phyloP scores from a whole-genome alignment of 371 early-diverging fungal species.

The Apophysomyces ossiformis region DNA sequence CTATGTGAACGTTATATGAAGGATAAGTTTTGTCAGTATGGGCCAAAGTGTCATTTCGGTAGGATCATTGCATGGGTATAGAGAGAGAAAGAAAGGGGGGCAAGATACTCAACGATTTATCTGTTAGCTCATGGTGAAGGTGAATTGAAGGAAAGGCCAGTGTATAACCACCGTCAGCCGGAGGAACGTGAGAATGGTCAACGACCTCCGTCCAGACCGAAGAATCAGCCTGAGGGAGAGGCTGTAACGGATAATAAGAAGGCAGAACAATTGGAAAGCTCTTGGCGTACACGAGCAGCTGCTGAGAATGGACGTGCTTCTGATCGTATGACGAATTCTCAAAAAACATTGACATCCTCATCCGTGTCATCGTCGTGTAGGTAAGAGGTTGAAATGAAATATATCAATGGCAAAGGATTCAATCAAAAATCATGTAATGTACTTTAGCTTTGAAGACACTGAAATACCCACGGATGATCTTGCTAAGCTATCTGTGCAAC shows the following conservation, averaged over 20 bases:
- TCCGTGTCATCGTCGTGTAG: not conserved
- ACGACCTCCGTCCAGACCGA: slow-evolving; percentile 30
- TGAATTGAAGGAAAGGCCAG: slow-evolving; percentile 37
- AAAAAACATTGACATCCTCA: not conserved
- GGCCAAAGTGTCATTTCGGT: slow-evolving; percentile 86
- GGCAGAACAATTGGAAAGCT: slow-evolving; percentile 7
- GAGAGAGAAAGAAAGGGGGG: not conserved
- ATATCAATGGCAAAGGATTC: not conserved
- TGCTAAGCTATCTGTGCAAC: not conserved
- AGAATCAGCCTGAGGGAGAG: slow-evolving; percentile 26
- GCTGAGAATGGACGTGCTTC: not conserved
- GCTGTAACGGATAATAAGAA: slow-evolving; percentile 15
- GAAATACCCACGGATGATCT: not conserved
- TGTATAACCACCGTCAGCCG: slow-evolving; percentile 15
- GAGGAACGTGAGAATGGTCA: slow-evolving; percentile 13
- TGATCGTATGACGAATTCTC: not conserved
- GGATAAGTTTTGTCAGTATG: slow-evolving; percentile 83
- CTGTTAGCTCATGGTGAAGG: slow-evolving; percentile 25
- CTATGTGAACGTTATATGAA: slow-evolving; percentile 81
- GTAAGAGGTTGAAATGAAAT: not conserved
- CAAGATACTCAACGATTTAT: not conserved
- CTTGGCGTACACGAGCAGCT: slow-evolving; percentile 26
- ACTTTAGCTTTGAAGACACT: not conserved
- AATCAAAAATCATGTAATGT: not conserved
- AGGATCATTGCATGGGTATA: slow-evolving; percentile 14